A percentile compares a stretch with the other conserved stretches of the same genome.
Conservation (phyloP, 2,329 filamentous ascomycete species). For the Pseudogymnoascus sp. region DNA sequence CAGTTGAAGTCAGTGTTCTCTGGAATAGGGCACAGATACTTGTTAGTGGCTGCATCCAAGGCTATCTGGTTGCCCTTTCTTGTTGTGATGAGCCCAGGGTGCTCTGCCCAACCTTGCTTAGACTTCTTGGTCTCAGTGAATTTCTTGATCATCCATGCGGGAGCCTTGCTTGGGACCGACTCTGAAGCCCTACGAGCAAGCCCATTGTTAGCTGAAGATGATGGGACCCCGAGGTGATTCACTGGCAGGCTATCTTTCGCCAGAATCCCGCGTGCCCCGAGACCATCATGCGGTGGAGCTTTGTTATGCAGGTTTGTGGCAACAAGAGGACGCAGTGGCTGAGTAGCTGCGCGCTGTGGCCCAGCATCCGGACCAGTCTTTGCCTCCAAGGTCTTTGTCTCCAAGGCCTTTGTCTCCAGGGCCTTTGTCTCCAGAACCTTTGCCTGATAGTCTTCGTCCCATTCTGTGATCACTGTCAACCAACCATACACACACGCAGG, state of each 20-base stretch:
- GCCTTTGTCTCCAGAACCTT: neutral
- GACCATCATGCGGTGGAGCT: neutral
- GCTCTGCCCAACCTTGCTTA: neutral
- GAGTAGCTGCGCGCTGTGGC: neutral
- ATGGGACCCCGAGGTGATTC: neutral
- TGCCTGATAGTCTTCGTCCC: neutral
- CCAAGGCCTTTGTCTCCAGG: neutral
- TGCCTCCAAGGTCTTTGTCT: neutral
- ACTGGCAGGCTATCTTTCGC: neutral
- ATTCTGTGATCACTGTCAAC: neutral
- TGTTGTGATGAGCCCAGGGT: neutral
- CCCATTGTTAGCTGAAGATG: neutral
- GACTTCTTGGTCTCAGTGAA: neutral
- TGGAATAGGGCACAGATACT: neutral
- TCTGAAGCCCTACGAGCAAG: neutral
- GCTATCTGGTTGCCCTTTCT: slow-evolving; percentile 8
- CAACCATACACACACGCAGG: neutral
- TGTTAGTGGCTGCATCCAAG: neutral
- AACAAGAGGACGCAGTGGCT: neutral
- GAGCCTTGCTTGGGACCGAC: neutral
- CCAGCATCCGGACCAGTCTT: neutral
- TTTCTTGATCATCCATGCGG: neutral
- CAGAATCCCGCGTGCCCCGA: no score
- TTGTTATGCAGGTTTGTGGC: neutral
- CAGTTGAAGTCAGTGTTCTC: neutral